These are phyloP conservation scores for Kodamaea laetipori DNA, from an alignment of 805 yeast species.

Conservation along the genomic window DNA sequence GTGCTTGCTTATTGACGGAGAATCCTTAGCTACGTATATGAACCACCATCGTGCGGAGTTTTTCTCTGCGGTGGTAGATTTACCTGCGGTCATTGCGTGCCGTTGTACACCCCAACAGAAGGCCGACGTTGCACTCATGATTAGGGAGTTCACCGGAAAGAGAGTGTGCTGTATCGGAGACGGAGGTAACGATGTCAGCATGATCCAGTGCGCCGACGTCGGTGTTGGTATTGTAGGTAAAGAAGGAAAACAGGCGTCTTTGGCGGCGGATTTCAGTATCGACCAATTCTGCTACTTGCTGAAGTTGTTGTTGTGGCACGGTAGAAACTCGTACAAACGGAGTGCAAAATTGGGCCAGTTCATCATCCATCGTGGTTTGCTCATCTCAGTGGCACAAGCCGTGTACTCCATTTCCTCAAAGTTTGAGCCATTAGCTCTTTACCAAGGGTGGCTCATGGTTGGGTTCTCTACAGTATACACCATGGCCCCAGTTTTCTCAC, in stretches of 20 bases:
- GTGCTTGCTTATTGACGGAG: constrained; percentile 91
- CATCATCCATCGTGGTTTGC: constrained; percentile 92
- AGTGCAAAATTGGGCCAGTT: constrained; percentile 95
- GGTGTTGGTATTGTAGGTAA: constrained; percentile 99
- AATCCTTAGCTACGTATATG: constrained; percentile 73
- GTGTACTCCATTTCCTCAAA: constrained; percentile 82
- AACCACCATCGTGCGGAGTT: constrained; percentile 68
- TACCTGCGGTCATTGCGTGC: constrained; percentile 97
- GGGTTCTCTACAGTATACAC: constrained; percentile 97
- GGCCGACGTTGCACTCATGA: constrained; percentile 87
- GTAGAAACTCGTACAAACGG: constrained; percentile 93
- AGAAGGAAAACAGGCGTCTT: constrained; percentile 95
- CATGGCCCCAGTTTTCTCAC: constrained; percentile 95
- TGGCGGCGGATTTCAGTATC: constrained; percentile 95
- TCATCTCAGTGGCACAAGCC: constrained; percentile 93
- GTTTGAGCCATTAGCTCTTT: constrained; percentile 92
- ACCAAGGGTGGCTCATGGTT: constrained; percentile 97
- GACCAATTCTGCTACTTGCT: constrained; percentile 89
- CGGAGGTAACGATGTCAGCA: constrained; percentile 98
- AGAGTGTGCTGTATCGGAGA: constrained; percentile 98
- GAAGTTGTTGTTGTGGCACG: constrained; percentile 92
- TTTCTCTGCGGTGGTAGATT: constrained; percentile 68
- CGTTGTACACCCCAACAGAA: constrained; percentile 99
- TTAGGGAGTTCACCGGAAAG: constrained; percentile 77
- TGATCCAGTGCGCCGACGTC: constrained; percentile 98